Evolutionary conservation across 177 flowering plant genomes (phyloP).

Genomic region (Vitis hybrid): DNA sequence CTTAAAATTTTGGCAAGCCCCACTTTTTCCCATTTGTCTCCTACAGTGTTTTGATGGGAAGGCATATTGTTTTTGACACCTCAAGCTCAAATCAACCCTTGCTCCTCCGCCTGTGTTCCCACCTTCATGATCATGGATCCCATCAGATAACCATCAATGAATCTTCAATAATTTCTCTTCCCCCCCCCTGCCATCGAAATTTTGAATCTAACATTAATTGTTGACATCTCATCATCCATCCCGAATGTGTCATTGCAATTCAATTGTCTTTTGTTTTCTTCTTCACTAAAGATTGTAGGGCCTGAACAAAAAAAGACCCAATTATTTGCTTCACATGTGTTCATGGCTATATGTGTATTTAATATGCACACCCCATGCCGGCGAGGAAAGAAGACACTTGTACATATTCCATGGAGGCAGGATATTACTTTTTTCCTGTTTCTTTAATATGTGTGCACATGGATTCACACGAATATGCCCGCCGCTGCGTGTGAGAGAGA

Average conservation of each 20-base stretch:
- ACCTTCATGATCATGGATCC: too few relatives aligned
- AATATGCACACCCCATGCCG: neutral
- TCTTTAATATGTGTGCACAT: constrained; percentile 15
- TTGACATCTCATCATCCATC: constrained; percentile 1
- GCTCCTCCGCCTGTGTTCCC: too few relatives aligned
- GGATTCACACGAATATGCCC: constrained; percentile 7
- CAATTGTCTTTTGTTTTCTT: constrained; percentile 15
- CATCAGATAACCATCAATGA: too few relatives aligned
- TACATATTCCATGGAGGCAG: constrained; percentile 1
- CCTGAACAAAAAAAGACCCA: constrained; percentile 14
- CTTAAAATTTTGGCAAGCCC: too few relatives aligned
- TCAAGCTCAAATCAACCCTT: too few relatives aligned
- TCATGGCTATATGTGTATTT: neutral
- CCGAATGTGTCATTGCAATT: neutral
- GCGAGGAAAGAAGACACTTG: neutral
- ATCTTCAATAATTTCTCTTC: too few relatives aligned
- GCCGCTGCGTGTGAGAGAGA: neutral
- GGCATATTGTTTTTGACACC: too few relatives aligned
- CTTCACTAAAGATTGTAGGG: constrained; percentile 19
- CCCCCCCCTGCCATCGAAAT: neutral
- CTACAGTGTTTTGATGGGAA: too few relatives aligned
- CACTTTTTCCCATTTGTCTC: too few relatives aligned
- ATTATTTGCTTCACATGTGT: constrained; percentile 37
- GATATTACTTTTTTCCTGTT: too few relatives aligned
- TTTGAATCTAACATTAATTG: neutral